Percentiles rank a stretch among this genome's conserved stretches.
These are phyloP conservation scores for Penicillium digitatum DNA, from an alignment of 2,329 filamentous ascomycete species.

Conservation along the genomic window DNA sequence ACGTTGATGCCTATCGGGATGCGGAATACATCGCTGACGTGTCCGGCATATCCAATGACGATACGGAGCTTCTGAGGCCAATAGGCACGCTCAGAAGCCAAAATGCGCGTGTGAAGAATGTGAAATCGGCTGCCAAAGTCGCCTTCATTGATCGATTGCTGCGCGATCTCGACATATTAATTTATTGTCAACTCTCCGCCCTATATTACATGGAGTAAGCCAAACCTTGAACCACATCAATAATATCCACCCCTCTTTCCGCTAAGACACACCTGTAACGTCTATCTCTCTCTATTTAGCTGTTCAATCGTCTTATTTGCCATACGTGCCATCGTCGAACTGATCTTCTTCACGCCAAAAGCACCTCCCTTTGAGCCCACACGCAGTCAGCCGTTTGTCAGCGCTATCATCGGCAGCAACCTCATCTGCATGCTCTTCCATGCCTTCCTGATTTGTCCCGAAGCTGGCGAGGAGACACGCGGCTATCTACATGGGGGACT, in stretches of 20 bases:
- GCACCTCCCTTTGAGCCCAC: constrained; percentile 51
- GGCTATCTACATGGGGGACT: constrained; percentile 60
- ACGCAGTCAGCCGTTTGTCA: constrained; percentile 51
- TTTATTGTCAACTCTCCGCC: constrained; percentile 59
- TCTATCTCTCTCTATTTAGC: constrained; percentile 33
- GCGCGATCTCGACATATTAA: constrained; percentile 55
- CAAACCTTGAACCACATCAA: not conserved
- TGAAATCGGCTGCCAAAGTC: constrained; percentile 40
- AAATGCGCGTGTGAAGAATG: constrained; percentile 31
- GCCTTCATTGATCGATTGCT: constrained; percentile 54
- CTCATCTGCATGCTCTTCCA: constrained; percentile 56
- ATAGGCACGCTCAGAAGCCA: constrained; percentile 17
- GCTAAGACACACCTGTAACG: not conserved
- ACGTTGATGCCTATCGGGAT: constrained; percentile 45
- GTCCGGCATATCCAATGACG: constrained; percentile 37
- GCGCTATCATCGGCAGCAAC: constrained; percentile 53
- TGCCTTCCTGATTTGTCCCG: constrained; percentile 50
- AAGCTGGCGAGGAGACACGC: constrained; percentile 49
- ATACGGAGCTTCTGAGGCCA: constrained; percentile 19
- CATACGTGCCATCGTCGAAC: constrained; percentile 53
- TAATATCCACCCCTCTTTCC: not conserved
- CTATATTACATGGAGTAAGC: constrained; percentile 63
- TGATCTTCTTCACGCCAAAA: constrained; percentile 58
- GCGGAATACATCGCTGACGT: constrained; percentile 47
- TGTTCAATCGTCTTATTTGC: constrained; percentile 57